Evolutionary conservation across 2,329 filamentous ascomycete genomes (phyloP), one percentile per base, ranked within the genome.

Genomic region (Fusarium tupiense): DNA sequence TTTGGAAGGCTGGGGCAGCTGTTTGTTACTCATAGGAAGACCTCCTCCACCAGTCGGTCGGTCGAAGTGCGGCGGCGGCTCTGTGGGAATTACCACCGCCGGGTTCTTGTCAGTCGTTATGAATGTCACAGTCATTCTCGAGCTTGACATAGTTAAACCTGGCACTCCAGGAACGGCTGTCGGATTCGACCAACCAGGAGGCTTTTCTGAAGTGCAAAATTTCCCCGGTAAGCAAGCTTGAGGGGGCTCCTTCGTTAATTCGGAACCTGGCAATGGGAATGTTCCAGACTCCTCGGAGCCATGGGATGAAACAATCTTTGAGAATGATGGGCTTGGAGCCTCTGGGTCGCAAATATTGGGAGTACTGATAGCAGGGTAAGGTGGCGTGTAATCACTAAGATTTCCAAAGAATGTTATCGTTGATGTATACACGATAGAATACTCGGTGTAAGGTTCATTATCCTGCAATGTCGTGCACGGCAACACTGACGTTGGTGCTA

Each of bases 101-200:
- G 88, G 88, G 63, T 89, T 89, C 76, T 88, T 89, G 76, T 88
- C 87, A 7, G 87, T 88, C 5, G 87, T 88, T 58, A 86, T 77
- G 53, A 88, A 85, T 8, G 84, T 86, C 53, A 87, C 73, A 11
- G 84, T 84, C 33, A 75, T 29, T 56, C 74, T 67, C 54, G 61
- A 61, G 41, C 54, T 61, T 33, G 66, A 73, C 53, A 60, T 62
- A 17, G 62, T 77, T 61, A 35, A 46, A 24, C n/a, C 58, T 63
- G 68, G 67, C n/a, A 46, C 60, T 41, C 50, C 64, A 26, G 67
- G 50, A 37, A 49, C 22, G 24, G 60, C 57, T 19, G 61, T 64
- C 16, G 67, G 61, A 13, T 46, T 44, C 29, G 68, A 61, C 64
- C 60, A 64, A 8, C 20, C 64, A 35, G 67, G 61, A 33, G 35